These are phyloP conservation scores for Fusarium anthophilum DNA, from an alignment of 2,329 filamentous ascomycete genomes.

Conservation along the genomic window DNA sequence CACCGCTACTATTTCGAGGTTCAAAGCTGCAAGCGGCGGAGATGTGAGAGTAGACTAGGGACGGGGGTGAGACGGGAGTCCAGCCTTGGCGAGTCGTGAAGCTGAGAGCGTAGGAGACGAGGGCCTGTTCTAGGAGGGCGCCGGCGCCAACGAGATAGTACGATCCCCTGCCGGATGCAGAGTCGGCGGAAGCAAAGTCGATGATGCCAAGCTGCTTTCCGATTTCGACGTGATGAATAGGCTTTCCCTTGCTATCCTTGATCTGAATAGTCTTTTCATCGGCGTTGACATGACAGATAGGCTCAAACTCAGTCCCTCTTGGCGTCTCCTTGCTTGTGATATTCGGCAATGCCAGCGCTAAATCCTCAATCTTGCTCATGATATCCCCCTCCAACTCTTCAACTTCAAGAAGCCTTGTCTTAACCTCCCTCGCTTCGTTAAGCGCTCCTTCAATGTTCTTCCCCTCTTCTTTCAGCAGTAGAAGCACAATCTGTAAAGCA, in stretches of 20 bases:
- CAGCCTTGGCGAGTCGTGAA: not conserved
- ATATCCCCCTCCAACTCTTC: not conserved
- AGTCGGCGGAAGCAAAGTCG: not conserved
- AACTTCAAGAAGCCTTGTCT: not conserved
- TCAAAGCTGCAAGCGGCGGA: not conserved
- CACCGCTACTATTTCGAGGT: accelerated
- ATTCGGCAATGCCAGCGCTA: not conserved
- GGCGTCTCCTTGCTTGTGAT: not conserved
- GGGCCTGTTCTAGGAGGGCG: not conserved
- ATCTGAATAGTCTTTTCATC: not conserved
- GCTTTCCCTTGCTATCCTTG: not conserved
- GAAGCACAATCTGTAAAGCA: not conserved
- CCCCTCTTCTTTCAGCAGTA: not conserved
- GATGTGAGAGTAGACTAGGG: not conserved
- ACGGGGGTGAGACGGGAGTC: not conserved
- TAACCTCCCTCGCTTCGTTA: not conserved
- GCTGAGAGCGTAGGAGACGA: not conserved
- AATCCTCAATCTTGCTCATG: not conserved
- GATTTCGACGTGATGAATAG: not conserved
- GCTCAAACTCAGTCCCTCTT: not conserved
- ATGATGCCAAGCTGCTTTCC: not conserved
- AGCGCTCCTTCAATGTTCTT: not conserved
- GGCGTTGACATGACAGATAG: not conserved
- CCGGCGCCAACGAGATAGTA: not conserved
- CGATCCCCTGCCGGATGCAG: accelerated